Evolutionary conservation across 257 asterid species (phyloP).

Genomic region (Scutellaria baicalensis): DNA sequence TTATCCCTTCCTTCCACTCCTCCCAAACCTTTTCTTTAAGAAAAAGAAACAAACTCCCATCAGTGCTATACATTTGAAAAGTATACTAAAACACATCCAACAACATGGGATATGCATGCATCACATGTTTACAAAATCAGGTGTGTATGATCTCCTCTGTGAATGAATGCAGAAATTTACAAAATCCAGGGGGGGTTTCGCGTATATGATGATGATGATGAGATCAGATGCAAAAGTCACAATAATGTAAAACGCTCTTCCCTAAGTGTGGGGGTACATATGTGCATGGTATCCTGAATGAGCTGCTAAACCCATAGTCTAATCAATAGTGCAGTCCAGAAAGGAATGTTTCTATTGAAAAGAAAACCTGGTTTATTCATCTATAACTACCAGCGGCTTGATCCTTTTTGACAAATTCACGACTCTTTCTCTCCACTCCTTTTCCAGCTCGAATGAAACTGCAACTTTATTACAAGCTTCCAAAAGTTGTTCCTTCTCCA

Average conservation of each 20-base stretch:
- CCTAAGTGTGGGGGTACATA: not conserved
- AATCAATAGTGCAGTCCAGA: not conserved
- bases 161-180: not conserved
- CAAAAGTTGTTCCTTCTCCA: constrained; percentile 34
- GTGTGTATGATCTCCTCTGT: no score
- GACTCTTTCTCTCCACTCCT: constrained; percentile 35
- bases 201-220: no score
- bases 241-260: not conserved
- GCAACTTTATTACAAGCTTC: constrained; percentile 39
- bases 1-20: no score
- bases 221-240: no score
- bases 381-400: constrained; percentile 23
- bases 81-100: no score
- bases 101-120: no score
- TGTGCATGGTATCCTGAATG: not conserved
- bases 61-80: no score
- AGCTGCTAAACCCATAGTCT: not conserved
- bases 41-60: no score
- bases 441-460: constrained; percentile 29
- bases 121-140: no score
- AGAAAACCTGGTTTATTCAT: not conserved
- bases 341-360: not conserved
- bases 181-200: not conserved
- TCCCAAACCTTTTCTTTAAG: no score
- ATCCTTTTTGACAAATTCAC: constrained; percentile 36